Percentiles rank a stretch among this genome's conserved stretches.
Conservation (phyloP, 2,329 filamentous ascomycete species). For the Ophiostoma ips region DNA sequence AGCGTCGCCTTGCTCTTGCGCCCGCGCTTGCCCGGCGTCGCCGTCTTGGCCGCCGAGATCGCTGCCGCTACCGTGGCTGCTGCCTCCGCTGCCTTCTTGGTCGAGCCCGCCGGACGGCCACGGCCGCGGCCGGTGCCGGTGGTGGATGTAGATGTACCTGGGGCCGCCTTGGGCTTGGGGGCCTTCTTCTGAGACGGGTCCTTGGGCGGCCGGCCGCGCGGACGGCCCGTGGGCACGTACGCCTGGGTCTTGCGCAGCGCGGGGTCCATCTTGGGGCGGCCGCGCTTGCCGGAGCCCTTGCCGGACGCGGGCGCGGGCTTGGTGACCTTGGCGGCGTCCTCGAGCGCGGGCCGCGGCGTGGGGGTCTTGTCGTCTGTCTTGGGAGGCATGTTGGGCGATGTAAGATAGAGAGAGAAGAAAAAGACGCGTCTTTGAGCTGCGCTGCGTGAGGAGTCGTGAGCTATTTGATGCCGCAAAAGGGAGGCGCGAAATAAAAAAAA, state of each 20-base stretch:
- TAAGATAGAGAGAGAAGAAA: not conserved
- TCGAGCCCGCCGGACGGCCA: slow-evolving; percentile 12
- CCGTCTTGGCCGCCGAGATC: slow-evolving; percentile 3
- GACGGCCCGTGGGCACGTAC: slow-evolving; percentile 16
- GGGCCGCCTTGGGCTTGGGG: slow-evolving; percentile 4
- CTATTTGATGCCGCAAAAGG: no score
- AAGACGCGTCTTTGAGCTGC: not conserved
- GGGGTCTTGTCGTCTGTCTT: slow-evolving; percentile 7
- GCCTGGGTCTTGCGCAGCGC: slow-evolving; percentile 13
- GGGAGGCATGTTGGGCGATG: slow-evolving; percentile 9
- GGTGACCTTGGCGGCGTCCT: slow-evolving; percentile 14
- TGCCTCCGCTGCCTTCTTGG: slow-evolving; percentile 8
- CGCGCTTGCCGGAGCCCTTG: slow-evolving; percentile 14
- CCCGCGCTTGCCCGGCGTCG: slow-evolving; percentile 12
- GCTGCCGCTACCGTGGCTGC: slow-evolving; percentile 3
- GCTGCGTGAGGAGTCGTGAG: no score
- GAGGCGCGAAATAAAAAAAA: no score
- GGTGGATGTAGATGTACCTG: not conserved
- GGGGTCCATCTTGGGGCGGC: slow-evolving; percentile 16
- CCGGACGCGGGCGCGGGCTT: slow-evolving; percentile 8
- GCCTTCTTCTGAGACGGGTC: slow-evolving; percentile 13
- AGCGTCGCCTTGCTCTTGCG: slow-evolving; percentile 15
- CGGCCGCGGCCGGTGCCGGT: slow-evolving; percentile 11
- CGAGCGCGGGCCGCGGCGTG: slow-evolving; percentile 12
- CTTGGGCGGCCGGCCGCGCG: slow-evolving; percentile 15